A percentile compares a stretch with the other conserved stretches of the same genome.
Evolutionary conservation across 495 filamentous ascomycete species (phyloP).

Genomic region (Platismatia glauca): DNA sequence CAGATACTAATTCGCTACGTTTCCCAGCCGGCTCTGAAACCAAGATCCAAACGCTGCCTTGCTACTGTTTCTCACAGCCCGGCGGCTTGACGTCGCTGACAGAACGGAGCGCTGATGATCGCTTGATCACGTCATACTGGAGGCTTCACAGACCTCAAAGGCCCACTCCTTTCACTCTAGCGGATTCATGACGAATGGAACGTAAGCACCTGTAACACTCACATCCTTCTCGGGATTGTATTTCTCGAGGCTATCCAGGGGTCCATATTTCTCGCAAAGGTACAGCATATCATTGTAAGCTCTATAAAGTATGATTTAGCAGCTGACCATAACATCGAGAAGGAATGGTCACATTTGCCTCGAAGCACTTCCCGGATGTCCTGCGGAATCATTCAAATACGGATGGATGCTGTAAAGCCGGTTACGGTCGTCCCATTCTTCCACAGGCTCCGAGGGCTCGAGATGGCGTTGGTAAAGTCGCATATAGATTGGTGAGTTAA

Average conservation of each 20-base stretch:
- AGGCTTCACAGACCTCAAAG: too few relatives aligned
- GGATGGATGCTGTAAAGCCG: slow-evolving; percentile 26
- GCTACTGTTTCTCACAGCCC: too few relatives aligned
- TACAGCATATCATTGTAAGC: slow-evolving; percentile 35
- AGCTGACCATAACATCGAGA: neutral
- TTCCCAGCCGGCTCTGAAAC: too few relatives aligned
- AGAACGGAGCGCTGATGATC: too few relatives aligned
- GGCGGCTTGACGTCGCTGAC: too few relatives aligned
- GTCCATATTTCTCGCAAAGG: slow-evolving; percentile 33
- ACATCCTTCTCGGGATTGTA: slow-evolving; percentile 27
- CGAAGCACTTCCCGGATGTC: slow-evolving; percentile 28
- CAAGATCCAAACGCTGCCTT: too few relatives aligned
- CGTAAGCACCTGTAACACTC: slow-evolving; percentile 24
- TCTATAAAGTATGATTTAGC: slow-evolving; percentile 17
- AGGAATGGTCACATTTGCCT: slow-evolving; percentile 28
- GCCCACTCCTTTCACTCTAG: slow-evolving; percentile 14
- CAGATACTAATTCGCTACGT: too few relatives aligned
- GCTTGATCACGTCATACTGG: too few relatives aligned
- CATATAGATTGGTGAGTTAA: slow-evolving; percentile 23
- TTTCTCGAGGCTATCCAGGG: slow-evolving; percentile 25
- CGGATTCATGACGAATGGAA: slow-evolving; percentile 22
- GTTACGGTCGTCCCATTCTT: slow-evolving; percentile 22
- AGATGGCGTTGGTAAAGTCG: slow-evolving; percentile 24
- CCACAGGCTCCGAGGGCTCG: slow-evolving; percentile 16
- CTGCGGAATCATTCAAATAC: slow-evolving; percentile 29